phyloP scores from a whole-genome alignment of 2,329 filamentous ascomycete species.

The Phialophora tarda region DNA sequence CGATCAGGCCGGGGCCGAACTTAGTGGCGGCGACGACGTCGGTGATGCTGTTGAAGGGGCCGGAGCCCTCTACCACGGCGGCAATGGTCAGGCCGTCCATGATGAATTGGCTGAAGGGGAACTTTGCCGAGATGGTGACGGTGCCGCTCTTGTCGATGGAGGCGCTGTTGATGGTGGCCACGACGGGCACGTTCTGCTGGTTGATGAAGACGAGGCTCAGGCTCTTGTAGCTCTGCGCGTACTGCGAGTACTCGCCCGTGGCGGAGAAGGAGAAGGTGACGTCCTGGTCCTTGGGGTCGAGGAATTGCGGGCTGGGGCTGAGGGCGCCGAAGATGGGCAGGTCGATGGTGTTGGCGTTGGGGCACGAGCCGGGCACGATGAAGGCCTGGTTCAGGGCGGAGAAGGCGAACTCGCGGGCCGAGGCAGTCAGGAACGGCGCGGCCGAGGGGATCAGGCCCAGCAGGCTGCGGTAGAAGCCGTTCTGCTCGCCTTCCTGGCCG shows the following conservation, averaged over 20 bases:
- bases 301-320: conserved; percentile 43
- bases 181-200: conserved; percentile 48
- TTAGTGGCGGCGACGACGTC: conserved; percentile 44
- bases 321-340: conserved; percentile 53
- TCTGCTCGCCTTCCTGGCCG: conserved; percentile 76
- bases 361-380: conserved; percentile 64
- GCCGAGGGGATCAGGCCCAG: conserved; percentile 64
- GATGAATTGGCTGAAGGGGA: conserved; percentile 45
- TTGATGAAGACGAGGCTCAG: conserved; percentile 49
- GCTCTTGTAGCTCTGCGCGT: conserved; percentile 40
- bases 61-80: conserved; percentile 44
- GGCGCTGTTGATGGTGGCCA: conserved; percentile 42
- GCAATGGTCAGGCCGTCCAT: conserved; percentile 51
- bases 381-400: conserved; percentile 66
- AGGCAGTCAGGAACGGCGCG: conserved; percentile 71
- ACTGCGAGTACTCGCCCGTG: conserved; percentile 34
- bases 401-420: conserved; percentile 67
- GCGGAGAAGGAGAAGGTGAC: conserved; percentile 57
- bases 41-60: conserved; percentile 43
- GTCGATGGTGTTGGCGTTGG: conserved; percentile 55
- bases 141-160: conserved; percentile 33
- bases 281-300: conserved; percentile 46
- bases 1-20: conserved; percentile 47
- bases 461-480: conserved; percentile 69
- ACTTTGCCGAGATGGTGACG: conserved; percentile 42